Percentiles rank a stretch among this genome's conserved stretches.
phyloP scores from a whole-genome alignment of 768 basidiomycete species.

The Ramaria sp. region DNA sequence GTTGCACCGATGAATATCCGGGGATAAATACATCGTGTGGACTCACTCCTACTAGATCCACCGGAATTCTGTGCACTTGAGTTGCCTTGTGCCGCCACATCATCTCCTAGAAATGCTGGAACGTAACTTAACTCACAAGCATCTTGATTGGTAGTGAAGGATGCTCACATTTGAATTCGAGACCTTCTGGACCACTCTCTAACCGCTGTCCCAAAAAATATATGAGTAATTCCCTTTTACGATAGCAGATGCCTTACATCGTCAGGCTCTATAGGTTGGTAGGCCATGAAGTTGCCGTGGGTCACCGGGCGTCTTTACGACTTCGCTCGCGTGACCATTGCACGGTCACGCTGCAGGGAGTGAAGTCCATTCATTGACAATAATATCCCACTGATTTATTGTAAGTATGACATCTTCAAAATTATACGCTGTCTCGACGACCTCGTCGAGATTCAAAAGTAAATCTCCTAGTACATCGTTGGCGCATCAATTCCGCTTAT shows the following conservation, averaged over 20 bases:
- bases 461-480: neutral
- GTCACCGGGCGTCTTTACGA: neutral
- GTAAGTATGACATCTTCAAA: too few relatives aligned
- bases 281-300: conserved; percentile 54
- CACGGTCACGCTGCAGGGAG: too few relatives aligned
- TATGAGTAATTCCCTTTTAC: neutral
- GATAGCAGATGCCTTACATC: conserved; percentile 35
- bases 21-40: neutral
- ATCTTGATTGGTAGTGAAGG: neutral
- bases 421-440: too few relatives aligned
- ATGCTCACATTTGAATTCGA: conserved; percentile 60
- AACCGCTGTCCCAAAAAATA: conserved; percentile 27
- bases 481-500: neutral
- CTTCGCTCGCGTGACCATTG: neutral
- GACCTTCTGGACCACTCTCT: conserved; percentile 57
- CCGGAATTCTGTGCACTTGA: conserved; percentile 4
- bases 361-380: too few relatives aligned
- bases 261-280: conserved; percentile 61
- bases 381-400: too few relatives aligned
- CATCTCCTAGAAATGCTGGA: conserved; percentile 42
- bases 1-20: neutral
- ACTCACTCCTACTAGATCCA: conserved; percentile 4
- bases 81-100: conserved; percentile 17
- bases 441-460: too few relatives aligned
- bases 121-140: neutral